Conservation (phyloP, 1,139 yeast species). For the Pneumocystis sp. region DNA sequence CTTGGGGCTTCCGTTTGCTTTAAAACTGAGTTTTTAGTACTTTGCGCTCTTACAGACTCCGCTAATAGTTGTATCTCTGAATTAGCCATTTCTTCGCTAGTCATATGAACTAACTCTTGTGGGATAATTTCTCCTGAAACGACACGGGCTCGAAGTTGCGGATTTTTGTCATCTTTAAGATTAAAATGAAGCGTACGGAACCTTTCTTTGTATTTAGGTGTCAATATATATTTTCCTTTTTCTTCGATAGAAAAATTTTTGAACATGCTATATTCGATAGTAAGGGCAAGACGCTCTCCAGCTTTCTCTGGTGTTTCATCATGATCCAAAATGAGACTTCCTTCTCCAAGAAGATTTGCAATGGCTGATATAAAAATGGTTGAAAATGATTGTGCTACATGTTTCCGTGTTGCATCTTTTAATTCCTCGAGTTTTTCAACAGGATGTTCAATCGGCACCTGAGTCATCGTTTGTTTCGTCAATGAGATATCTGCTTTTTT, state of each 20-base stretch:
- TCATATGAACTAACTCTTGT: constrained; percentile 39
- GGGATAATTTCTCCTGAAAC: constrained; percentile 35
- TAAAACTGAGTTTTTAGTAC: constrained; percentile 48
- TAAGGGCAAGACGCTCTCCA: constrained; percentile 28
- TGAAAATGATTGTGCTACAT: background rate
- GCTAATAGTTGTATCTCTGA: constrained; percentile 60
- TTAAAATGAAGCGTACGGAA: constrained; percentile 41
- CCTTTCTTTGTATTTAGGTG: constrained; percentile 37
- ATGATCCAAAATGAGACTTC: constrained; percentile 20
- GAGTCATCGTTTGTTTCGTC: background rate
- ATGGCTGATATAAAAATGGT: background rate
- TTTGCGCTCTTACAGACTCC: constrained; percentile 54
- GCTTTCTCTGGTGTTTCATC: constrained; percentile 31
- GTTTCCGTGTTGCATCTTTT: background rate
- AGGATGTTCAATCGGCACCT: background rate
- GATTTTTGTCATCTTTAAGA: constrained; percentile 38
- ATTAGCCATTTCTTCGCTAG: constrained; percentile 52
- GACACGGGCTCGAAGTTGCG: constrained; percentile 33
- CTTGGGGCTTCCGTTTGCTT: constrained; percentile 39
- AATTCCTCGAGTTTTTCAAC: background rate
- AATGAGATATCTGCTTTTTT: background rate
- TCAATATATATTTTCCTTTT: constrained; percentile 25
- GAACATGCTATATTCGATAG: constrained; percentile 30
- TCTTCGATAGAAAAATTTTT: constrained; percentile 24
- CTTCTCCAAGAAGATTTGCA: constrained; percentile 2